A percentile compares a stretch with the other conserved stretches of the same genome.
Evolutionary conservation across 257 asterid species (phyloP).

Genomic region (Solanum boliviense): DNA sequence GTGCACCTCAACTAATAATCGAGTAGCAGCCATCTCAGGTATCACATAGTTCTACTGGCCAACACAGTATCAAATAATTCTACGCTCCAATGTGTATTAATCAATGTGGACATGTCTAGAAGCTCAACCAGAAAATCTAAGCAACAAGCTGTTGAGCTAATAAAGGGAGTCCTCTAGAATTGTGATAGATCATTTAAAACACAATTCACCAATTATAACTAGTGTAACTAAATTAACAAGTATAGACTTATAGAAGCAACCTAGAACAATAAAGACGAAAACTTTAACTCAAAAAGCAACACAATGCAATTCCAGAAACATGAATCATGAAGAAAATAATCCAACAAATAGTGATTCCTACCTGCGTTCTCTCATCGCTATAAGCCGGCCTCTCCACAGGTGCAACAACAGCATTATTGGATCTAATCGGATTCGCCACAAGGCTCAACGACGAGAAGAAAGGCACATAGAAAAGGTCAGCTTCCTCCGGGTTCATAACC

Average conservation of each 20-base stretch:
- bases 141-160: background rate
- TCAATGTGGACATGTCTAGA: background rate
- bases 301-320: background rate
- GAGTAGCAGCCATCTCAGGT: background rate
- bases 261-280: background rate
- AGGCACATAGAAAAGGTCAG: conserved; percentile 83
- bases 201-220: background rate
- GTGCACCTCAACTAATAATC: background rate
- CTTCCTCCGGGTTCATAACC: conserved; percentile 72
- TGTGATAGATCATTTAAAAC: background rate
- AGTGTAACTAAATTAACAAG: background rate
- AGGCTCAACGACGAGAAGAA: conserved; percentile 92
- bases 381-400: conserved; percentile 21
- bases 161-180: background rate
- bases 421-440: conserved; percentile 47
- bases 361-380: conserved; percentile 89
- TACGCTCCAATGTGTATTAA: background rate
- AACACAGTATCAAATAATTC: background rate
- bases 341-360: background rate
- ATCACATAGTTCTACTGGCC: background rate
- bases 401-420: background rate
- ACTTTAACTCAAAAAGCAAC: background rate
- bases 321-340: background rate
- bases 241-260: background rate
- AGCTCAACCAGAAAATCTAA: background rate